A percentile compares a stretch with the other conserved stretches of the same genome.
Evolutionary conservation across 306 rosid genomes (phyloP).

Genomic region (Myrica gale): DNA sequence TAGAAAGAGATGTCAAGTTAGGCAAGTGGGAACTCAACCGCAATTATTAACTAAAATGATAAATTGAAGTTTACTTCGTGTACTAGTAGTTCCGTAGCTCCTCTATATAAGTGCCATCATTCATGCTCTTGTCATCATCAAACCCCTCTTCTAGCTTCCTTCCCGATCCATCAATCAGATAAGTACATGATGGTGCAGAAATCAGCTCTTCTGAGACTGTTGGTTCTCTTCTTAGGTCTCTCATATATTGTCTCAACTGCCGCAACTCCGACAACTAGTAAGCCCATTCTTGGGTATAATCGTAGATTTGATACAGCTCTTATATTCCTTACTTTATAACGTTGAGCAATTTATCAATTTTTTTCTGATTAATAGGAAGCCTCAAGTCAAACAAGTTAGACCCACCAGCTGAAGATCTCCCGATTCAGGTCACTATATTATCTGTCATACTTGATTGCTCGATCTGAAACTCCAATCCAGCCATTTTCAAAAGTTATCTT

Average conservation of each 20-base stretch:
- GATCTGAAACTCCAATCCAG: background rate
- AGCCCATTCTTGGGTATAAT: background rate
- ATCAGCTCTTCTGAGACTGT: background rate
- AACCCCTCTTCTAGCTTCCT: background rate
- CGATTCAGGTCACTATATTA: background rate
- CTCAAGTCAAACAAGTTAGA: background rate
- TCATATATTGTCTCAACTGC: background rate
- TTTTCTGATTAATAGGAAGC: background rate
- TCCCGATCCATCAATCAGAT: background rate
- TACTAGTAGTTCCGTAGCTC: background rate
- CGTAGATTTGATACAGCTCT: background rate
- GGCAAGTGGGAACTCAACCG: background rate
- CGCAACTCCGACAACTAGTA: conserved; percentile 5
- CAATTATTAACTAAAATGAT: background rate
- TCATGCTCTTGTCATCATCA: background rate
- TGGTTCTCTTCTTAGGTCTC: background rate
- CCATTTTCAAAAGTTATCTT: background rate
- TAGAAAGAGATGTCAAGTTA: background rate
- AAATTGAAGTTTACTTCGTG: background rate
- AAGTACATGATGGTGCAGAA: background rate
- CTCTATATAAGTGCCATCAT: conserved; percentile 1
- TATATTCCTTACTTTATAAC: background rate
- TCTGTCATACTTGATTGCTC: background rate
- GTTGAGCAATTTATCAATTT: background rate
- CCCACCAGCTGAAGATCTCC: background rate